These are phyloP conservation scores for Suaeda aralocaspica DNA, from an alignment of 148 eudicot species.

Conservation along the genomic window DNA sequence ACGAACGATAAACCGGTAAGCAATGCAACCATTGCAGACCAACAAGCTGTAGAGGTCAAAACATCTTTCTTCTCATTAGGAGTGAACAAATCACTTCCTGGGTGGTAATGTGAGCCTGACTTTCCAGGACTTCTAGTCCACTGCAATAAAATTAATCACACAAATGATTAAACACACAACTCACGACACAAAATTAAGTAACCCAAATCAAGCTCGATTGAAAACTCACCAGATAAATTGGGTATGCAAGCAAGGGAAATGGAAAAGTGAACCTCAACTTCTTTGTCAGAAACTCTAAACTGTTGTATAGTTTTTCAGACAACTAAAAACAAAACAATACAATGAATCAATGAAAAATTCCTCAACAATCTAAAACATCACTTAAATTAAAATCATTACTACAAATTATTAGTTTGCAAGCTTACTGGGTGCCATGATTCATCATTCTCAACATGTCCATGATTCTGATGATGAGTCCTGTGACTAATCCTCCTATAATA, in stretches of 20 bases:
- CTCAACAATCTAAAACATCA: too few relatives aligned
- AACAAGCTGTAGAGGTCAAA: constrained; percentile 62
- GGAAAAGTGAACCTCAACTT: constrained; percentile 62
- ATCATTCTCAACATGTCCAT: constrained; percentile 84
- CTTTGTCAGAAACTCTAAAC: constrained; percentile 41
- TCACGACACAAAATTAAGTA: too few relatives aligned
- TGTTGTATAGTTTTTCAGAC: constrained; percentile 48
- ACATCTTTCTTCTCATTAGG: constrained; percentile 53
- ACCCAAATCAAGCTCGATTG: not conserved
- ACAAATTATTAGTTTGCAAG: not conserved
- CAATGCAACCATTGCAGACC: constrained; percentile 66
- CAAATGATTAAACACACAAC: not conserved
- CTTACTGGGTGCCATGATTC: constrained; percentile 83
- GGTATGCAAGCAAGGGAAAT: constrained; percentile 69
- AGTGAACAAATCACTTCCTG: constrained; percentile 51
- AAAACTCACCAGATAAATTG: constrained; percentile 57
- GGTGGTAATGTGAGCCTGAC: constrained; percentile 62
- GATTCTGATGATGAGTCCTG: constrained; percentile 80
- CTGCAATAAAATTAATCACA: constrained; percentile 27
- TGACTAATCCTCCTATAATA: constrained; percentile 74
- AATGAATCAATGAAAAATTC: not conserved
- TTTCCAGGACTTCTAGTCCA: constrained; percentile 72
- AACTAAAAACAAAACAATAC: constrained; percentile 31
- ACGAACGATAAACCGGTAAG: constrained; percentile 54
- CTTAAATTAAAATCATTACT: not conserved